Evolutionary conservation across 1,284 basidiomycete genomes (phyloP).

Genomic region (Ganoderma sinense): DNA sequence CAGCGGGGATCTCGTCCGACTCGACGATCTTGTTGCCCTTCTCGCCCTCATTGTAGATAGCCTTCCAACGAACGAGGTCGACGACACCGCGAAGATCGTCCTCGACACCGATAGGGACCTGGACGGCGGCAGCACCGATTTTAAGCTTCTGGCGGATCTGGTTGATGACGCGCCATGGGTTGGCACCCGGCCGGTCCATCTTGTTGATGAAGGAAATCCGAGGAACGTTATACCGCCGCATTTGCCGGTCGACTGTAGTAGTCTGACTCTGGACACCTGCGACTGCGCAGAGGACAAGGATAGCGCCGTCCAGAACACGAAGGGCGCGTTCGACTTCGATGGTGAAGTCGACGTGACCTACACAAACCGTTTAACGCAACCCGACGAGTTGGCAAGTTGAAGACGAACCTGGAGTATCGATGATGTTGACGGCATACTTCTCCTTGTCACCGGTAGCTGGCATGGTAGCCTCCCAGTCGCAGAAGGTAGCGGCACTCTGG

Average conservation of each 20-base stretch:
- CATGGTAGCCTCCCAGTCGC: conserved; percentile 89
- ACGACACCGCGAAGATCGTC: conserved; percentile 91
- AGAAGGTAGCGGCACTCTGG: conserved; percentile 98
- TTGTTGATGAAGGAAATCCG: conserved; percentile 99
- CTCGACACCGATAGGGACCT: conserved; percentile 95
- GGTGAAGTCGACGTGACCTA: conserved; percentile 98
- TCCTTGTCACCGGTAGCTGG: conserved; percentile 72
- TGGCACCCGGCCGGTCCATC: conserved; percentile 99
- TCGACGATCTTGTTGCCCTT: conserved; percentile 92
- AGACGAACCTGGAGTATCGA: conserved; percentile 91
- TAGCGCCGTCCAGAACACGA: conserved; percentile 96
- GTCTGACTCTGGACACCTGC: conserved; percentile 98
- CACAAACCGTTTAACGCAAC: conserved; percentile 11
- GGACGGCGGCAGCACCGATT: conserved; percentile 94
- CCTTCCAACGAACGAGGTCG: conserved; percentile 95
- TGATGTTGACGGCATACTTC: conserved; percentile 97
- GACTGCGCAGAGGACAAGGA: conserved; percentile 96
- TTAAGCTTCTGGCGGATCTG: conserved; percentile 94
- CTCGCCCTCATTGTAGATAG: conserved; percentile 93
- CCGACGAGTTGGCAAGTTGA: background rate
- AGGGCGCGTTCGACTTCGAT: conserved; percentile 99
- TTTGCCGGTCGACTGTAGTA: conserved; percentile 98
- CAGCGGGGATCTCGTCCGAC: conserved; percentile 88
- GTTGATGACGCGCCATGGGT: conserved; percentile 94
- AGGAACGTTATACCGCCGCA: conserved; percentile 96